These are phyloP conservation scores for Auricularia sp. DNA, from an alignment of 768 basidiomycete genomes.

Conservation along the genomic window DNA sequence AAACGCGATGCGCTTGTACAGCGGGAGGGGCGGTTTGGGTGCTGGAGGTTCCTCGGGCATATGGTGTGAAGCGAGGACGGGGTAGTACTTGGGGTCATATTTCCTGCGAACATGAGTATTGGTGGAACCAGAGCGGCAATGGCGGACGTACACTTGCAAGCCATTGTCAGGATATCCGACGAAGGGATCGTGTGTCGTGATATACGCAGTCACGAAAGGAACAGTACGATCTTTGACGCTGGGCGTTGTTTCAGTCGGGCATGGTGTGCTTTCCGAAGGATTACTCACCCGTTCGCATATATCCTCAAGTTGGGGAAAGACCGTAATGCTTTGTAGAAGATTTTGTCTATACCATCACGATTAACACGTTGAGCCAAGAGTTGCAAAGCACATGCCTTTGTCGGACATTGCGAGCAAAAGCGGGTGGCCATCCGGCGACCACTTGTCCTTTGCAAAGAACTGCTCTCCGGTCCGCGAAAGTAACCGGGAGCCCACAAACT, in stretches of 20 bases:
- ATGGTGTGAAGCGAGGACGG: slow-evolving; percentile 45
- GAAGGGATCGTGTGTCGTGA: slow-evolving; percentile 62
- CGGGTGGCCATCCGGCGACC: slow-evolving; percentile 55
- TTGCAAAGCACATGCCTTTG: slow-evolving; percentile 36
- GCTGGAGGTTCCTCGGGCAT: slow-evolving; percentile 36
- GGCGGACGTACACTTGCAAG: slow-evolving; percentile 44
- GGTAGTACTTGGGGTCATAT: slow-evolving; percentile 44
- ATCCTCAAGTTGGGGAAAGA: slow-evolving; percentile 61
- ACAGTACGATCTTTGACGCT: slow-evolving; percentile 73
- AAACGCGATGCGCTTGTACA: slow-evolving; percentile 28
- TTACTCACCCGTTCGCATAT: slow-evolving; percentile 69
- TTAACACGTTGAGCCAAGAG: not conserved
- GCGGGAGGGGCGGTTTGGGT: slow-evolving; percentile 21
- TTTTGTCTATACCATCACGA: slow-evolving; percentile 34
- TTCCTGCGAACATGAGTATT: slow-evolving; percentile 29
- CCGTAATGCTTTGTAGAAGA: slow-evolving; percentile 66
- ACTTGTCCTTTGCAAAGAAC: slow-evolving; percentile 65
- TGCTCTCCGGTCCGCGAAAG: slow-evolving; percentile 75
- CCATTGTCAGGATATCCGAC: slow-evolving; percentile 44
- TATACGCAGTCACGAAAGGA: slow-evolving; percentile 70
- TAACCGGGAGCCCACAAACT: slow-evolving; percentile 53
- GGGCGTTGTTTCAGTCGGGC: not conserved
- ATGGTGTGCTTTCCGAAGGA: not conserved
- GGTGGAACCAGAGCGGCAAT: slow-evolving; percentile 3
- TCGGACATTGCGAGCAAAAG: slow-evolving; percentile 74